Percentiles rank a stretch among this genome's conserved stretches.
Evolutionary conservation across 345 rosid species (phyloP).

Genomic region (Clausena lansium): DNA sequence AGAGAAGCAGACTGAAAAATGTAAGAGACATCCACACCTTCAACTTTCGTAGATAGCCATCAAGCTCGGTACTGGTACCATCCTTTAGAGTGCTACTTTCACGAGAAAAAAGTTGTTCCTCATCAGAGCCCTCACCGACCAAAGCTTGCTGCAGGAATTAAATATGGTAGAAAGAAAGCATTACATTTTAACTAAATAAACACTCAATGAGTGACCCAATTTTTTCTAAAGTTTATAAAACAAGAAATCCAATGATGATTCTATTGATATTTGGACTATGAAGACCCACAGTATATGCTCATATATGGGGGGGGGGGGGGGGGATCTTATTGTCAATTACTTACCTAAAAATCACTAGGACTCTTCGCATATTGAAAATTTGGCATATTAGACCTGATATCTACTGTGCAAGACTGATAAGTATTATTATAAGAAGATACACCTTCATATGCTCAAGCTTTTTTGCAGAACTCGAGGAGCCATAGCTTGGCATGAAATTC

Average conservation of each 20-base stretch:
- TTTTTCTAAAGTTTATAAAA: neutral
- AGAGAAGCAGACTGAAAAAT: neutral
- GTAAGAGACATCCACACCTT: conserved; percentile 46
- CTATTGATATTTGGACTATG: neutral
- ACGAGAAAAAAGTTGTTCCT: conserved; percentile 84
- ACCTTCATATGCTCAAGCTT: neutral
- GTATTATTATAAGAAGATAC: neutral
- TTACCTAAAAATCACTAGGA: neutral
- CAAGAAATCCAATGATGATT: neutral
- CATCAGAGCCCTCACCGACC: conserved; percentile 89
- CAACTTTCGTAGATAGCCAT: conserved; percentile 58
- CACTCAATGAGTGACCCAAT: neutral
- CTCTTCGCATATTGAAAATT: neutral
- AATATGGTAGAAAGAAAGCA: neutral
- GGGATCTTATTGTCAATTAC: neutral
- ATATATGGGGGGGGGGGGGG: no score
- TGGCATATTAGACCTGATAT: neutral
- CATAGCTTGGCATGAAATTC: neutral
- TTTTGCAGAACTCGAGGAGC: neutral
- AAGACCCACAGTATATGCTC: neutral
- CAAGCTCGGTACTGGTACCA: conserved; percentile 58
- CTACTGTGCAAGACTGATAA: neutral
- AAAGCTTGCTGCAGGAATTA: conserved; percentile 70
- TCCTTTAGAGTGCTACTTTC: conserved; percentile 50
- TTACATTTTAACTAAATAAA: conserved; percentile 1